Evolutionary conservation across 768 basidiomycete genomes (phyloP), one percentile per base, ranked within the genome.

Genomic region (Rhodotorula kratochvilovae): DNA sequence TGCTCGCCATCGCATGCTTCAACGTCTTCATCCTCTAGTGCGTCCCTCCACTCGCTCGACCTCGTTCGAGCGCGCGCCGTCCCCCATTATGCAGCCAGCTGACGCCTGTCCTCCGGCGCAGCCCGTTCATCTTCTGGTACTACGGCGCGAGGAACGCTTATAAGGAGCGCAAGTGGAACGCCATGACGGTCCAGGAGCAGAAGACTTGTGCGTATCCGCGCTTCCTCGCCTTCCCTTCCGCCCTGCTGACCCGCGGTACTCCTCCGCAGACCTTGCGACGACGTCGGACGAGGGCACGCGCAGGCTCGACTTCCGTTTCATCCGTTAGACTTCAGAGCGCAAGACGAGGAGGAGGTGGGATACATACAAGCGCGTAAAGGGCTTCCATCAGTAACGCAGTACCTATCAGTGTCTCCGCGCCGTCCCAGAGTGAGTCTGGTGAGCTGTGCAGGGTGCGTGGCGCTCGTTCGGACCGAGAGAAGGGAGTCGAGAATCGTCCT

Each of bases 231-330:
- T 7, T 48, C 35, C 16, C n/a, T 51, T 33, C 21, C 54, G 17
- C 0, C 6, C 2, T 39, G 13, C 39, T 39, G 13, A 39, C 39
- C 13, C 39, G 8, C 8, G 8, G 13, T 39, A 13, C 46, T 10
- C 23, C 29, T 42, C 11, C 48, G 57, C 63, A 59, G 80, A 82
- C 62, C 73, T 82, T 27, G 64, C 61, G 13, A 80, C 78, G 13
- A 81, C 81, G 5, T 75, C 50, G n/a, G 79, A 82, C 45, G 75
- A 78, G 53, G 80, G 79, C 2, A 78, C 77, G 54, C 74, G 77
- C 42, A 55, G 74, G 5, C 72, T 79, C 42, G 77, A 76, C 63
- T 78, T 78, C 39, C 39, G 39, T 13, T 39, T 39, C 39, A 39
- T 39, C 13, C 39, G 39, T 39, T 39, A 39, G 39, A 39, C 13